These are phyloP conservation scores for Dictyostelium intermedium DNA, from an alignment of 78 protist species.

Conservation along the genomic window DNA sequence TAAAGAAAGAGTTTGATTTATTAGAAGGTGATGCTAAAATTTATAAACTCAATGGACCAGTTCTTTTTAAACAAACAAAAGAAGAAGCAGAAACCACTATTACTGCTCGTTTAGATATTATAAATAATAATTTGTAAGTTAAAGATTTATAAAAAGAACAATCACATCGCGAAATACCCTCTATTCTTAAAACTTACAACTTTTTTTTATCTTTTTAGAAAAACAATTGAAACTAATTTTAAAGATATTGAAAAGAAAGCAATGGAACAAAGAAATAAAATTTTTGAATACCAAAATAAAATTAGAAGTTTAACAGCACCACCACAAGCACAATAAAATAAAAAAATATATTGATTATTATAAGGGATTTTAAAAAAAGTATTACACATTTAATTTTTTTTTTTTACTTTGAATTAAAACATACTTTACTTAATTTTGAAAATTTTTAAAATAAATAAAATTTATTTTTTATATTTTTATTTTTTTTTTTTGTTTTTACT, in stretches of 20 bases:
- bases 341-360: not conserved
- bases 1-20: conserved; percentile 80
- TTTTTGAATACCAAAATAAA: conserved; percentile 42
- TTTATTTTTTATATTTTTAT: not conserved
- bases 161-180: no score
- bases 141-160: no score
- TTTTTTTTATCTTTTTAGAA: conserved; percentile 7
- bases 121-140: conserved; percentile 53
- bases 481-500: not conserved
- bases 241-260: conserved; percentile 71
- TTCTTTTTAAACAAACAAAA: conserved; percentile 76
- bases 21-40: conserved; percentile 57
- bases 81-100: conserved; percentile 62
- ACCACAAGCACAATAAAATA: conserved; percentile 32
- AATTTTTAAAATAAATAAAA: no score
- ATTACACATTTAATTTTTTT: no score
- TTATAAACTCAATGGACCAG: conserved; percentile 77
- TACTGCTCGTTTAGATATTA: conserved; percentile 46
- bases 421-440: no score
- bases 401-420: no score
- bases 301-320: conserved; percentile 22
- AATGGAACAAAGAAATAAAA: conserved; percentile 57
- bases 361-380: not conserved
- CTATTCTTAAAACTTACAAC: no score
- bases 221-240: conserved; percentile 52